These are phyloP conservation scores for Arabidopsis lyrata DNA, from an alignment of 441 rosid genomes.

Conservation along the genomic window DNA sequence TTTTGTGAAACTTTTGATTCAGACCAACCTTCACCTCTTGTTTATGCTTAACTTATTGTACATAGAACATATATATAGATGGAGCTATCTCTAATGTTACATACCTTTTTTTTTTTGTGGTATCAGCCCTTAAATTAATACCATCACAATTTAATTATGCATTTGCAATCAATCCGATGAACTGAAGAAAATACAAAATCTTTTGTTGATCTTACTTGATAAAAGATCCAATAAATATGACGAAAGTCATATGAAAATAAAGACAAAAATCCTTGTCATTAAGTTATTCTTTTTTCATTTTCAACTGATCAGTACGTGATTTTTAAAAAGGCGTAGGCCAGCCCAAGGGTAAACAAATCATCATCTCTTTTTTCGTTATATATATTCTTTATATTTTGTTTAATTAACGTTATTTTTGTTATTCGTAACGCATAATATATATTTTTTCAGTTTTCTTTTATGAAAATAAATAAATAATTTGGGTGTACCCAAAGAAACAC, in stretches of 20 bases:
- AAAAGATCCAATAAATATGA: constrained; percentile 32
- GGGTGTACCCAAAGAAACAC: constrained; percentile 36
- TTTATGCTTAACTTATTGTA: neutral
- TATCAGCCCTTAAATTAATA: neutral
- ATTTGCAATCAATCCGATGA: neutral
- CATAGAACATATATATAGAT: neutral
- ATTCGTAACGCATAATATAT: constrained; percentile 22
- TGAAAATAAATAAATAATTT: constrained; percentile 12
- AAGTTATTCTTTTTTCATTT: constrained; percentile 33
- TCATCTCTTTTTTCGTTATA: constrained; percentile 10
- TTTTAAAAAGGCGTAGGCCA: constrained; percentile 41
- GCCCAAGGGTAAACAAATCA: constrained; percentile 20
- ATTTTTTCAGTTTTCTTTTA: neutral
- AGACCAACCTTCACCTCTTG: neutral
- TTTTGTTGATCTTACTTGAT: constrained; percentile 1
- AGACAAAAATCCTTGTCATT: constrained; percentile 42
- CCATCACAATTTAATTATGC: neutral
- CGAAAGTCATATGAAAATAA: constrained; percentile 30
- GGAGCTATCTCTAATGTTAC: neutral
- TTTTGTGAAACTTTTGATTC: neutral
- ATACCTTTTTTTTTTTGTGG: neutral
- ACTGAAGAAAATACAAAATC: constrained; percentile 21
- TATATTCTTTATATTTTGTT: neutral
- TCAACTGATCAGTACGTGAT: constrained; percentile 26
- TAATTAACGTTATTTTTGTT: constrained; percentile 16